Base-by-base conservation (phyloP, 1,139 yeast species). In the Candida pseudocylindracea region DNA sequence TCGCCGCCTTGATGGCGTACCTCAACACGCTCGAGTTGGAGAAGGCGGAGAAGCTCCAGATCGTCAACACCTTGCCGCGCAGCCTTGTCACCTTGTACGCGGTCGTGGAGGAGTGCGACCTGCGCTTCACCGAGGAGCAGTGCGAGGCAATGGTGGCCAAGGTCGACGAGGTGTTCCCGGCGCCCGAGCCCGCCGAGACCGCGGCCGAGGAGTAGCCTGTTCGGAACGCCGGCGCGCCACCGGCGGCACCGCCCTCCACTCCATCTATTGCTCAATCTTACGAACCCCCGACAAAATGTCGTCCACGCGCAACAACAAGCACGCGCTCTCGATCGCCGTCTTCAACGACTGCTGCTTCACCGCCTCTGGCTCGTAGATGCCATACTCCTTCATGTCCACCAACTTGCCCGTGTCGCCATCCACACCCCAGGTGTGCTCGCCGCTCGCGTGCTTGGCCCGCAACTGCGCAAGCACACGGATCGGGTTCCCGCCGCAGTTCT, bases 321-420 rank as follows among this genome's bases (percentile, higher is more conserved):
- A 79, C 8, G 98, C 96, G 61, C 93, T 76, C 56, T 88, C 99
- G 42, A 91, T 79, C 30, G 93, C 94, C 12, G 98, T 91, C 61
- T 88, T 88, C 43, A 88, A 76, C 39, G 93, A 76, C 59, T 88
- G 99, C 48, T 80, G 91, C 57, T 88, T 88, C 53, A 88, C 83
- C 32, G 81, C 95, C 57, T 88, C 95, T 12, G 99, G 98, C 57
- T 88, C 99, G 98, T 98, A 88, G 41, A 88, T 78, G 30, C 98
- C 98, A 53, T 83, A 88, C 24, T 70, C 75, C 42, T 76, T 70
- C 99, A 88, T 88, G 51, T 88, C 96, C 30, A 80, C 95, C 37
- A 88, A 68, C 55, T 79, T 81, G 43, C 98, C 98, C 36, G 66
- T 62, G 41, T 85, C 94, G 41, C 99, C 99, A 50, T 88, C 93